Base-by-base conservation (phyloP, 1,284 basidiomycete species). In the Porodaedalea pini region DNA sequence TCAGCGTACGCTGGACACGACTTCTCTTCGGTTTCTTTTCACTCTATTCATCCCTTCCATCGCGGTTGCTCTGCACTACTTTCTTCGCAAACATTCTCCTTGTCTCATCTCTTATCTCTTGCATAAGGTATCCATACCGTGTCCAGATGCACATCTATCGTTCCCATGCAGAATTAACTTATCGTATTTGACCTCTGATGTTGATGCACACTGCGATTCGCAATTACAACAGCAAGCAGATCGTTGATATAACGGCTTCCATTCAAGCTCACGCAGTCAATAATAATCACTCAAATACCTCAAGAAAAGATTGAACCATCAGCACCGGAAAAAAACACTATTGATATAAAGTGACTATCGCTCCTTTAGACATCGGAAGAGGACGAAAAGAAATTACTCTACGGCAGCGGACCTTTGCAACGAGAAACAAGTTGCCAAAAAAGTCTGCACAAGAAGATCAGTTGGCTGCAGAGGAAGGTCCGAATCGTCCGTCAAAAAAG, bases 261-360 rank as follows among this genome's bases (percentile, higher is more conserved):
- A n/a, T n/a, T n/a, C n/a, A n/a, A n/a, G n/a, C n/a, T n/a, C n/a
- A n/a, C n/a, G n/a, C n/a, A n/a, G n/a, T n/a, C n/a, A n/a, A n/a
- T n/a, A n/a, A n/a, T n/a, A n/a, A n/a, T n/a, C n/a, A n/a, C n/a
- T n/a, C n/a, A n/a, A n/a, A n/a, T n/a, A n/a, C n/a, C n/a, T n/a
- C n/a, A n/a, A n/a, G n/a, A 21, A 7, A 17, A 44, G 8, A 44
- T 21, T 11, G 25, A 23, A 44, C 41, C 19, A 21, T 17, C 13
- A 23, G 10, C 49, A 36, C 4, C n/a, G 19, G 29, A 27, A 27
- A 3, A 25, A 51, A 27, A 23, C 37, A 52, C 39, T 52, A 52
- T 27, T 52, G 51, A 52, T 52, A 52, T 52, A 51, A 21, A 45
- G 21, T 25, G 44, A n/a, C n/a, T n/a, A n/a, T n/a, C n/a, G n/a